Percentiles rank a stretch among this genome's conserved stretches.
Conservation (phyloP, 768 basidiomycete genomes). For the Strobilomyces echinocephalus region DNA sequence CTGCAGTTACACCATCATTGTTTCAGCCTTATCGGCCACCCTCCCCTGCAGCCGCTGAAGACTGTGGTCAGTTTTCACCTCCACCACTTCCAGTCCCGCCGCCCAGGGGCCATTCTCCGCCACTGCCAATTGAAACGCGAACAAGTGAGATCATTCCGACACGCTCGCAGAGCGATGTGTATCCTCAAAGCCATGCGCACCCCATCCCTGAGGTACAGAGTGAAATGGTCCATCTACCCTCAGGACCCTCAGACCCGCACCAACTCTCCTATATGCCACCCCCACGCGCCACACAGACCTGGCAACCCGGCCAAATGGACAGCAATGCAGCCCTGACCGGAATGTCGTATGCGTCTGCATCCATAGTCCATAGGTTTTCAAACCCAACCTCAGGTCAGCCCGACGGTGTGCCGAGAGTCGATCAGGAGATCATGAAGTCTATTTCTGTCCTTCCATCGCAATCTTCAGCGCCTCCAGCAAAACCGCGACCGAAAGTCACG, state of each 20-base stretch:
- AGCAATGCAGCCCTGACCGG: neutral
- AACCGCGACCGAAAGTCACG: slow-evolving; percentile 24
- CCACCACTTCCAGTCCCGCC: slow-evolving; percentile 29
- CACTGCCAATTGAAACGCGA: slow-evolving; percentile 22
- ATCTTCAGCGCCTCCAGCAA: slow-evolving; percentile 4
- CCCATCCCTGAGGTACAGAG: slow-evolving; percentile 16
- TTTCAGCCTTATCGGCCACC: slow-evolving; percentile 24
- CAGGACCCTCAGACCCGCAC: neutral
- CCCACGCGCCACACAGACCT: slow-evolving; percentile 1
- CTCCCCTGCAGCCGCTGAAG: slow-evolving; percentile 14
- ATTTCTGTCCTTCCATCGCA: slow-evolving; percentile 7
- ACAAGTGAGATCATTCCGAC: slow-evolving; percentile 23
- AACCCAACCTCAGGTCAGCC: slow-evolving; percentile 1
- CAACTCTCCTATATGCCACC: slow-evolving; percentile 1
- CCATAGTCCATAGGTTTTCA: neutral
- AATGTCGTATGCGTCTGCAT: neutral
- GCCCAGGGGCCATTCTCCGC: slow-evolving; percentile 20
- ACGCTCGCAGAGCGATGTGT: slow-evolving; percentile 11
- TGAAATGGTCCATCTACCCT: slow-evolving; percentile 24
- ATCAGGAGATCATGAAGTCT: slow-evolving; percentile 12
- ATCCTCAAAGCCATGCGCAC: neutral
- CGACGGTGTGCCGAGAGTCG: slow-evolving; percentile 5
- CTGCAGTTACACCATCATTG: slow-evolving; percentile 12
- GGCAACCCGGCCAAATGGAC: slow-evolving; percentile 9
- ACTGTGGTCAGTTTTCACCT: slow-evolving; percentile 22